Conservation (phyloP, 805 yeast genomes). For the Metschnikowia sp. region DNA sequence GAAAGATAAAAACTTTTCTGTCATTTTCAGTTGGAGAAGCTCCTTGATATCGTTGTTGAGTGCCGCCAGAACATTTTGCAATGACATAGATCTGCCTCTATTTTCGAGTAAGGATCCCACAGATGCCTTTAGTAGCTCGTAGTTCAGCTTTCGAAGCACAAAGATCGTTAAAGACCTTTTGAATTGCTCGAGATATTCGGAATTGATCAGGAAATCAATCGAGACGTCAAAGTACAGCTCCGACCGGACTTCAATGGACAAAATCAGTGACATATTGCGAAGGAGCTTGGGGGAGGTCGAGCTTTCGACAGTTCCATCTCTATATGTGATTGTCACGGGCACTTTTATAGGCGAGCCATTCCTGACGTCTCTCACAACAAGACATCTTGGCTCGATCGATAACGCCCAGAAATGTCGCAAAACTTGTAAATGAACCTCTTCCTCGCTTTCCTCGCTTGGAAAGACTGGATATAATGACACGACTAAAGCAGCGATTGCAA, state of each 20-base stretch:
- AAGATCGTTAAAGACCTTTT: conserved; percentile 44
- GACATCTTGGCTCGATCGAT: conserved; percentile 74
- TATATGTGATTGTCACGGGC: conserved; percentile 37
- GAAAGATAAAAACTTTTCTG: conserved; percentile 22
- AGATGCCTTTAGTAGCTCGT: conserved; percentile 33
- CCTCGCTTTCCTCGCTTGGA: conserved; percentile 42
- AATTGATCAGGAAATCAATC: conserved; percentile 41
- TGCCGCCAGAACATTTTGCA: conserved; percentile 22
- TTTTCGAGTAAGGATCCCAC: conserved; percentile 33
- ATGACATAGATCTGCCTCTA: conserved; percentile 29
- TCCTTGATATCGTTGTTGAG: conserved; percentile 23
- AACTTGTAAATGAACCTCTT: conserved; percentile 74
- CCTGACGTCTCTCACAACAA: conserved; percentile 70
- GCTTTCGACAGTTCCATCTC: conserved; percentile 33
- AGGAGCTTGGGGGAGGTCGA: conserved; percentile 63
- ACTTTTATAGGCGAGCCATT: conserved; percentile 53
- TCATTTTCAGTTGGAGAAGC: conserved; percentile 22
- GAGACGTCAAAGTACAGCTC: conserved; percentile 52
- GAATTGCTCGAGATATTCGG: conserved; percentile 43
- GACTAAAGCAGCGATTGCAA: conserved; percentile 66
- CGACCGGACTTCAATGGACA: conserved; percentile 43
- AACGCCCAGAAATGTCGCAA: conserved; percentile 88
- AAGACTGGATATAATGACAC: conserved; percentile 77
- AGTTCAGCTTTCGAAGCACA: conserved; percentile 47
- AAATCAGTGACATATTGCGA: conserved; percentile 54